phyloP scores from a whole-genome alignment of 2,329 filamentous ascomycete genomes.

The Alternaria infectoria region DNA sequence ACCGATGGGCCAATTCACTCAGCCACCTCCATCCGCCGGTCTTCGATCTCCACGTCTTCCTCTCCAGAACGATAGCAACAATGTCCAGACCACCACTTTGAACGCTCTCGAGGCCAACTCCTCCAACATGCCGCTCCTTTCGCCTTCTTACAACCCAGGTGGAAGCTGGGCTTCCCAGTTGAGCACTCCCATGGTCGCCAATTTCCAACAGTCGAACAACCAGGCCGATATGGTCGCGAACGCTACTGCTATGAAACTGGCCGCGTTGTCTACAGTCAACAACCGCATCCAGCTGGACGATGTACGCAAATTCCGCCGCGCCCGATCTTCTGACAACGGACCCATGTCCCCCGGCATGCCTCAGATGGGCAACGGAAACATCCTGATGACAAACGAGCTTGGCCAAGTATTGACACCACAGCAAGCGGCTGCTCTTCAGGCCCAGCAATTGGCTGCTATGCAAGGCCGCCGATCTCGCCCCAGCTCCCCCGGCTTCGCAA shows the following conservation, averaged over 20 bases:
- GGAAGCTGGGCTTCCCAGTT: constrained; percentile 99
- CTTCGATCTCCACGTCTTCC: constrained; percentile 81
- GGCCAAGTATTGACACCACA: constrained; percentile 79
- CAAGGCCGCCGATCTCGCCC: constrained; percentile 85
- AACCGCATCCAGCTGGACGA: constrained; percentile 97
- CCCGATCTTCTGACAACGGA: constrained; percentile 82
- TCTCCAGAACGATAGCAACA: constrained; percentile 67
- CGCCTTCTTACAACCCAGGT: constrained; percentile 76
- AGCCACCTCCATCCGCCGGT: constrained; percentile 76
- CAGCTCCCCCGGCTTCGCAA: constrained; percentile 83
- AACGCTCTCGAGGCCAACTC: constrained; percentile 72
- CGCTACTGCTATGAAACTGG: constrained; percentile 98
- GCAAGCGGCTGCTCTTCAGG: constrained; percentile 59
- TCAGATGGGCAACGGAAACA: constrained; percentile 71
- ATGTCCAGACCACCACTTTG: constrained; percentile 84
- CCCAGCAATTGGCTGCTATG: constrained; percentile 83
- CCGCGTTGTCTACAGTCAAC: constrained; percentile 95
- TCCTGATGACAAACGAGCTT: constrained; percentile 94
- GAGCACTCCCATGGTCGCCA: constrained; percentile 93
- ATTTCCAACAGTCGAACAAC: constrained; percentile 70
- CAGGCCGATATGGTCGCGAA: constrained; percentile 99
- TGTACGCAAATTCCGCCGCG: constrained; percentile 92
- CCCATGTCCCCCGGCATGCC: constrained; percentile 70
- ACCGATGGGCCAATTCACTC: constrained; percentile 88
- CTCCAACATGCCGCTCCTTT: constrained; percentile 81